phyloP scores from a whole-genome alignment of 768 basidiomycete genomes.

The Nidularia pulvinata region DNA sequence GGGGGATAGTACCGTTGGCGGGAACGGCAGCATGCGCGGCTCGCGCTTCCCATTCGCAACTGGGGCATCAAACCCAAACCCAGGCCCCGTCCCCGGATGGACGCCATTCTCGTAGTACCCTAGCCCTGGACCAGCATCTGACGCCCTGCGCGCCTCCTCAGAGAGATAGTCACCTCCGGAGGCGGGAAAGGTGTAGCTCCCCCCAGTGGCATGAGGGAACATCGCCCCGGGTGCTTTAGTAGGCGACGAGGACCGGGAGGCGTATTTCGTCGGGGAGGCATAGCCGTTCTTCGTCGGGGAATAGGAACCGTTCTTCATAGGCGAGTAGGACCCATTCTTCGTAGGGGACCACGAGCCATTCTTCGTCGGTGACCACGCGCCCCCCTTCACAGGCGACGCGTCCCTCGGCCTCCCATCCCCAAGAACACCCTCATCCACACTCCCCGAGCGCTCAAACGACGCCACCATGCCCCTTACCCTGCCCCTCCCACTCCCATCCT shows the following conservation, averaged over 20 bases:
- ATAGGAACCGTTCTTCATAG: too few species aligned
- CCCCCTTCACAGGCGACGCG: too few species aligned
- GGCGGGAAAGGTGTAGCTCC: too few species aligned
- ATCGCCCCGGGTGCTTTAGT: background rate
- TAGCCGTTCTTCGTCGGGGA: too few species aligned
- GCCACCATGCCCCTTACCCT: background rate
- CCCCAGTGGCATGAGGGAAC: too few species aligned
- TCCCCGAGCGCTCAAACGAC: background rate
- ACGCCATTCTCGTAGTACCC: too few species aligned
- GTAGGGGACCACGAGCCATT: too few species aligned
- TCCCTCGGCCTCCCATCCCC: background rate
- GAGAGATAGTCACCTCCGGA: background rate
- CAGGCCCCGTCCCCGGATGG: too few species aligned
- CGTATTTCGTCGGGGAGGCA: background rate
- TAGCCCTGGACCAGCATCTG: too few species aligned
- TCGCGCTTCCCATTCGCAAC: slow-evolving; percentile 13
- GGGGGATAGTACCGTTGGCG: slow-evolving; percentile 4
- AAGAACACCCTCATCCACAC: background rate
- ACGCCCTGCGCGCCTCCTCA: background rate
- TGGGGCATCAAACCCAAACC: too few species aligned
- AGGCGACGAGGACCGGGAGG: background rate
- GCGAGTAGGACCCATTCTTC: too few species aligned
- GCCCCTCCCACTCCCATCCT: background rate
- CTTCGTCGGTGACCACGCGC: too few species aligned
- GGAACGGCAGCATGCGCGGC: slow-evolving; percentile 20